Base-by-base conservation (phyloP, 805 yeast genomes). In the Hanseniaspora opuntiae region DNA sequence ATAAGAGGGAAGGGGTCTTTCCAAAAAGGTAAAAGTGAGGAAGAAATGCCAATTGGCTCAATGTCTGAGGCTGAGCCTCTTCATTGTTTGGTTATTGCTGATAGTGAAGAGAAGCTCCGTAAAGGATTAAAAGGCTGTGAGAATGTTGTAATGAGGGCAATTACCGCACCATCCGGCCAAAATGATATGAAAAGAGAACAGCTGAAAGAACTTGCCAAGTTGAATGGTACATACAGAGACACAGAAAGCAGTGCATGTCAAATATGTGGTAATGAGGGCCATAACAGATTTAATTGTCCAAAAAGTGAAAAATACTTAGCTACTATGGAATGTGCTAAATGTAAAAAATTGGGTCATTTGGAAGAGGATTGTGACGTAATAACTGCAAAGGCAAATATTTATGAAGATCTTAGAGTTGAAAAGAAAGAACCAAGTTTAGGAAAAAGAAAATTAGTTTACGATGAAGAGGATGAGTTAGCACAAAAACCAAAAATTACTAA, bases 1-100 rank as follows among this genome's bases (percentile, higher is more conserved):
- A 85, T 93, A 48, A 74, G 99, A 59, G 99, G 99, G 28, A 81
- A 84, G 59, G 99, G 99, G 0, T 89, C 97, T 1, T 95, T 88
- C 19, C 90, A 90, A 63, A 95, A 86, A 62, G 97, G 97, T 33
- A 84, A 81, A 64, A 76, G 77, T 55, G 68, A 77, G 0, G 62
- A 72, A 12, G 74, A 72, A 38, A 63, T 73, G 16, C 71, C 75
- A 5, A 71, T 74, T 41, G 73, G 71, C 16, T 76, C 76, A 33
- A 73, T 75, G 56, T 75, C 78, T 56, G 69, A 81, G 58, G 80
- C 82, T 45, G 98, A 94, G 56, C 95, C 87, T 41, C 68, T 94
- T 53, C 98, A 93, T 67, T 89, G 95, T 61, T 68, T 89, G 39
- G 80, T 93, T 48, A 84, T 85, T 3, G 87, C 93, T 0, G 96